Base-by-base conservation (phyloP, 169 alveolate species). In the Theileria luwenshuni region DNA sequence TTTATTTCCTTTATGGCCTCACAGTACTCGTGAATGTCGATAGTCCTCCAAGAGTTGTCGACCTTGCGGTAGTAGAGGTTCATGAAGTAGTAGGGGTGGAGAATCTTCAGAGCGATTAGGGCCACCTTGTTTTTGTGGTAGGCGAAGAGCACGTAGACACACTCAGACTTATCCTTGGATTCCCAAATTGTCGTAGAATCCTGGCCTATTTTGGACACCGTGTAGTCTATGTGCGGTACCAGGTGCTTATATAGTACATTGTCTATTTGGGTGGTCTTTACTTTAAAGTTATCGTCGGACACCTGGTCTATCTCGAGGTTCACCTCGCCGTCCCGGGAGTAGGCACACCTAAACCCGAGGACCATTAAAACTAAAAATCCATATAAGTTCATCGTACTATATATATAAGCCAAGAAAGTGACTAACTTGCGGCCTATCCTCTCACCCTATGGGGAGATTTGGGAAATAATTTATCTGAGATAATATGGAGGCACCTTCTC, bases 121-220 rank as follows among this genome's bases (percentile, higher is more conserved):
- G 65, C 17, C 32, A n/a, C n/a, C n/a, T n/a, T n/a, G 42, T 56
- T 56, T 56, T 56, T 56, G 25, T 43, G 21, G 15, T 56, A 21
- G 32, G 65, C 65, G 45, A 21, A n/a, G 7, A 56, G 42, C 7
- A 43, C 35, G 38, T 56, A 56, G 32, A 56, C 65, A n/a, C 25
- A 56, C 13, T 27, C 19, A 28, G 25, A 38, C 23, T 28, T 27
- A 2, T 43, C 65, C 23, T 21, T 41, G 21, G 65, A 56, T 25
- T 56, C 65, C 65, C 65, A 56, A 21, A 56, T 41, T 56, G 23
- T 56, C 17, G 17, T 5, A n/a, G 23, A 23, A 0, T 38, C 23
- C 8, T 56, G 47, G 35, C 17, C 7, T 27, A 56, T 43, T 2
- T 19, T 56, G 15, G 38, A 33, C 1, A 25, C 42, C 7, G 17